Conservation (phyloP, 257 asterid genomes). For the Solanum peruvianum region DNA sequence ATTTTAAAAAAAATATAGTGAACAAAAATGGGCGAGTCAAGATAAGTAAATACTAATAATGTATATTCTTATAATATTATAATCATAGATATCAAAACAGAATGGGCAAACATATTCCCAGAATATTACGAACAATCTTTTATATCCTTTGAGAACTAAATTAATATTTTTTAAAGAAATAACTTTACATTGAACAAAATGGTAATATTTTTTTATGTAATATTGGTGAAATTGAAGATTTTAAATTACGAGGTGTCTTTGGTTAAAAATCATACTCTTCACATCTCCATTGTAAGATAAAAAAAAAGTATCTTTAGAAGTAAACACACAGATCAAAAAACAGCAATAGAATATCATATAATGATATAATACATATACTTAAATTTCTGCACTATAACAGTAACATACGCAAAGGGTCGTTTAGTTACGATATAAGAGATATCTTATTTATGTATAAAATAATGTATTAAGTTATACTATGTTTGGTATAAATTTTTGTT, state of each 20-base stretch:
- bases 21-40: not conserved
- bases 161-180: too few species aligned
- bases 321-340: not conserved
- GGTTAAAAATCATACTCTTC: not conserved
- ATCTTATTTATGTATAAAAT: too few species aligned
- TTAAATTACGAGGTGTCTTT: not conserved
- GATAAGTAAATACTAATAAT: not conserved
- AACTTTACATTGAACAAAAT: too few species aligned
- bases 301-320: not conserved
- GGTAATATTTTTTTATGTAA: not conserved
- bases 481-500: too few species aligned
- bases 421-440: too few species aligned
- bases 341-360: not conserved
- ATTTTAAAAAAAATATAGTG: not conserved
- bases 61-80: not conserved
- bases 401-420: not conserved
- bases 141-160: not conserved
- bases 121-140: not conserved
- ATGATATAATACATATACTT: not conserved
- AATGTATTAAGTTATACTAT: too few species aligned
- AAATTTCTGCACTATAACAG: not conserved
- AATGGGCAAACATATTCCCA: not conserved
- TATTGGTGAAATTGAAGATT: not conserved
- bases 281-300: not conserved
- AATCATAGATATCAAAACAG: not conserved